Percentiles rank a stretch among this genome's conserved stretches.
Conservation (phyloP, 108 stramenopile species). For the Skeletonema menzelii region DNA sequence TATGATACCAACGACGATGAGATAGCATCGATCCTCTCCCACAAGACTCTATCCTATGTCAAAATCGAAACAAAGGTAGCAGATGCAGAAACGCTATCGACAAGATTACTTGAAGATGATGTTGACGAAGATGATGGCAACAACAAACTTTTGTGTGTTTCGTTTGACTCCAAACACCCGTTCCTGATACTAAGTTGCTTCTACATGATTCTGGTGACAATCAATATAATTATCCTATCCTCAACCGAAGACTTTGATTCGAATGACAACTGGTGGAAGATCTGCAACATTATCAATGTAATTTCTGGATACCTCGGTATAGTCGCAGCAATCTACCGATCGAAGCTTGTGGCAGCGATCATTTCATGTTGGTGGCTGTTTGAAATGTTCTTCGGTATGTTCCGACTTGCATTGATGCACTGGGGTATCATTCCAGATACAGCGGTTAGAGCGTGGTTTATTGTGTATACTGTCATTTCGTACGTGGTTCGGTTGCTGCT, state of each 20-base stretch:
- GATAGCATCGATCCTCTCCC: background rate
- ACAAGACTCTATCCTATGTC: background rate
- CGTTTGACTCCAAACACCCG: background rate
- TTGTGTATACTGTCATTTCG: background rate
- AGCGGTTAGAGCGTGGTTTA: background rate
- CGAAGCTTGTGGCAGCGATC: background rate
- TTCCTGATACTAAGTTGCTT: background rate
- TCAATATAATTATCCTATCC: background rate
- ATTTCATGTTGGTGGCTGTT: background rate
- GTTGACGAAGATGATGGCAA: background rate
- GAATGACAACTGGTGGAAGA: background rate
- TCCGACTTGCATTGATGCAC: background rate
- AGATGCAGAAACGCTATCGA: slow-evolving; percentile 1
- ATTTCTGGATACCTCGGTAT: background rate
- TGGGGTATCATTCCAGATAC: background rate
- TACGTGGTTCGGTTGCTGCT: background rate
- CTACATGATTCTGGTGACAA: background rate
- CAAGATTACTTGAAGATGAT: background rate
- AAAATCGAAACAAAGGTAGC: background rate
- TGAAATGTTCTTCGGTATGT: slow-evolving; percentile 1
- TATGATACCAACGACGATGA: background rate
- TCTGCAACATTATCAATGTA: background rate
- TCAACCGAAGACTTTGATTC: background rate
- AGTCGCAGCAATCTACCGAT: background rate
- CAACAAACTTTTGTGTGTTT: background rate